A percentile compares a stretch with the other conserved stretches of the same genome.
Evolutionary conservation across 139 green algal species (phyloP).

Genomic region (Coelastrella sp.): DNA sequence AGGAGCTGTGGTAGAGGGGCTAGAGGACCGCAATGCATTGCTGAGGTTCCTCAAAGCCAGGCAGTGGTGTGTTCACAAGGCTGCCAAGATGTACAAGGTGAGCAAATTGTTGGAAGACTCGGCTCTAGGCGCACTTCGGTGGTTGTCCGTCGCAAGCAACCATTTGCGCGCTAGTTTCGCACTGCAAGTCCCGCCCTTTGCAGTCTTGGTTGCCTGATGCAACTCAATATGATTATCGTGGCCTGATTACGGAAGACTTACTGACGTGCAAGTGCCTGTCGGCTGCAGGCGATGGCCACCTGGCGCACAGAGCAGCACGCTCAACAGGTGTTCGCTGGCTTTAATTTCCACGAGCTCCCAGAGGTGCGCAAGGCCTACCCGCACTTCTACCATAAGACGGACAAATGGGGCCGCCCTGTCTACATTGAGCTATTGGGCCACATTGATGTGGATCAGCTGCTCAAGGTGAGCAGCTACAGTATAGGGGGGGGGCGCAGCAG

Average conservation of each 20-base stretch:
- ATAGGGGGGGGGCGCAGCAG: neutral
- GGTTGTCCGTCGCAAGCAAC: no score
- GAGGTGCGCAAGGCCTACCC: constrained; percentile 50
- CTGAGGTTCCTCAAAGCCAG: constrained; percentile 53
- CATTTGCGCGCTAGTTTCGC: no score
- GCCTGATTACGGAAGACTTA: no score
- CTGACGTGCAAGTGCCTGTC: neutral
- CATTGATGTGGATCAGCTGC: constrained; percentile 26
- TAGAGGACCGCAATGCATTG: constrained; percentile 34
- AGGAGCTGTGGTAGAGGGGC: neutral
- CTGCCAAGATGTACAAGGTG: constrained; percentile 55
- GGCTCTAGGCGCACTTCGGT: no score
- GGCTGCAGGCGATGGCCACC: neutral
- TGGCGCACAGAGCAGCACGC: constrained; percentile 35
- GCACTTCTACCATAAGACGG: constrained; percentile 60
- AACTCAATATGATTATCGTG: no score
- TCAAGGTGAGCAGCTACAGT: neutral
- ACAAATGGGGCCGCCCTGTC: constrained; percentile 53
- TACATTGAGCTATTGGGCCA: constrained; percentile 49
- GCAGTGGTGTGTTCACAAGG: constrained; percentile 46
- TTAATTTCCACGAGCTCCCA: constrained; percentile 48
- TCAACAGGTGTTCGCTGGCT: constrained; percentile 30
- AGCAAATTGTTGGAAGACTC: neutral
- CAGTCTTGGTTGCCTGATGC: no score
- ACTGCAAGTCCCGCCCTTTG: no score